Evolutionary conservation across 2,329 filamentous ascomycete genomes (phyloP), one percentile per base, ranked within the genome.

Genomic region (Fusarium verrucosum): DNA sequence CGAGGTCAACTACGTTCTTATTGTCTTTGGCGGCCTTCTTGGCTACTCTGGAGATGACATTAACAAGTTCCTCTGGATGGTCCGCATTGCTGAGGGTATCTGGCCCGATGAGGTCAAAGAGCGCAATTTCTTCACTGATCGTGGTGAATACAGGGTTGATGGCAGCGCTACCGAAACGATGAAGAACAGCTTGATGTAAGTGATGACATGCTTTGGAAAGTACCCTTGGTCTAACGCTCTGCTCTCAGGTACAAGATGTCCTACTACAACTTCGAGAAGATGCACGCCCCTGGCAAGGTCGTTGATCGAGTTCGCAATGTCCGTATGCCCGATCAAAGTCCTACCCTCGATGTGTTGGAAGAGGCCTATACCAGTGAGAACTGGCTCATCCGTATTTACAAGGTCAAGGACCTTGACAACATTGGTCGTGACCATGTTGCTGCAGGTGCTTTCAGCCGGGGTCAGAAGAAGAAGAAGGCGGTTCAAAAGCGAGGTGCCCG

Each of bases 21-120:
- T 99, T 19, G 95, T 99, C 54, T 99, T 98, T 72, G 95, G 95
- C 73, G 95, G 92, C 76, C 87, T 99, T 57, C 84, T 99, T 35
- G 96, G 96, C 53, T 99, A 99, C 82, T 97, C 94, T 47, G 95
- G 95, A 65, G 95, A 99, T 72, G 95, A 99, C 75, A 97, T 99
- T 82, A 99, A 99, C 85, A 99, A 99, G 82, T 99, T 99, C 84
- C 83, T 99, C 70, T 99, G 95, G 95, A 99, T 99, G 96, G 94
- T 99, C 57, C 89, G 95, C 76, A 99, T 99, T 74, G 95, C 95
- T 35, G 95, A 99, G 80, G 95, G 95, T 66, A 98, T 99, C 80
- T 99, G 95, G 95, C 95, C 95, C n/a, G 93, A 98, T 68, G 94
- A 99, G 84, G 90, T 99, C 70, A 96, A 93, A 81, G 95, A 99